phyloP scores from a whole-genome alignment of 2,329 filamentous ascomycete genomes.

The Alternaria solani region DNA sequence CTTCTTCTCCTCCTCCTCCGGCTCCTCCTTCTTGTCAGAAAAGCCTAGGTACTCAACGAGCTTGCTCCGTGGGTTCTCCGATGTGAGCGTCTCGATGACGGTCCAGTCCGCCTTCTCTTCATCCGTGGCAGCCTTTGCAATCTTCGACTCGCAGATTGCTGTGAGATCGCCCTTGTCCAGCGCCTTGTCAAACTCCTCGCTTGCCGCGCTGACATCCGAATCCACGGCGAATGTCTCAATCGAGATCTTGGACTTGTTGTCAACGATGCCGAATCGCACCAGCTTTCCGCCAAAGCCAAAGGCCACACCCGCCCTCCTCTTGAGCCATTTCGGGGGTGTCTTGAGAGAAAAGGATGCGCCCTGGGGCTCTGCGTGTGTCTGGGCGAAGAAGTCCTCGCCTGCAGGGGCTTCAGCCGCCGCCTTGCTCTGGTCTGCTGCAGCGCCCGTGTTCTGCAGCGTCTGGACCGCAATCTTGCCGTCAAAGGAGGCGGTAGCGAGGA shows the following conservation, averaged over 20 bases:
- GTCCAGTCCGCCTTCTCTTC: constrained; percentile 97
- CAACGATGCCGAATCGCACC: constrained; percentile 75
- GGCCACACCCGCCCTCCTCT: constrained; percentile 82
- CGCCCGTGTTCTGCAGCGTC: constrained; percentile 92
- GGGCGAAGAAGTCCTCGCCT: constrained; percentile 95
- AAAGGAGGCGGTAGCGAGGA: constrained; percentile 95
- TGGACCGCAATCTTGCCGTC: constrained; percentile 96
- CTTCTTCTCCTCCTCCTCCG: constrained; percentile 28
- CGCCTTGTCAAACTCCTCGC: constrained; percentile 85
- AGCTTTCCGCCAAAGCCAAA: constrained; percentile 97
- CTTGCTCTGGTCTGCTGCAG: constrained; percentile 70
- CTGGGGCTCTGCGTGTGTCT: constrained; percentile 90
- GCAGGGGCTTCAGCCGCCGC: constrained; percentile 71
- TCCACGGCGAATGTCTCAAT: constrained; percentile 92
- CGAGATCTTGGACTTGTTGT: constrained; percentile 76
- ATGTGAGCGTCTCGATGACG: constrained; percentile 87
- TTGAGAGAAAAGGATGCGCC: constrained; percentile 85
- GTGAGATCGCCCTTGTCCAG: constrained; percentile 79
- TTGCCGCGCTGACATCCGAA: constrained; percentile 81
- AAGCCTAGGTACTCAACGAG: constrained; percentile 94
- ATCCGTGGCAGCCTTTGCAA: constrained; percentile 77
- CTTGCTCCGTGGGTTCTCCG: constrained; percentile 83
- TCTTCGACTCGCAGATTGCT: constrained; percentile 80
- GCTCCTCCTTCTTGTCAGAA: constrained; percentile 61
- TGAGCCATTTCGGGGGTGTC: constrained; percentile 89